Percentiles rank a stretch among this genome's conserved stretches.
Evolutionary conservation across 495 filamentous ascomycete genomes (phyloP).

Genomic region (Trichoderma parareesei): DNA sequence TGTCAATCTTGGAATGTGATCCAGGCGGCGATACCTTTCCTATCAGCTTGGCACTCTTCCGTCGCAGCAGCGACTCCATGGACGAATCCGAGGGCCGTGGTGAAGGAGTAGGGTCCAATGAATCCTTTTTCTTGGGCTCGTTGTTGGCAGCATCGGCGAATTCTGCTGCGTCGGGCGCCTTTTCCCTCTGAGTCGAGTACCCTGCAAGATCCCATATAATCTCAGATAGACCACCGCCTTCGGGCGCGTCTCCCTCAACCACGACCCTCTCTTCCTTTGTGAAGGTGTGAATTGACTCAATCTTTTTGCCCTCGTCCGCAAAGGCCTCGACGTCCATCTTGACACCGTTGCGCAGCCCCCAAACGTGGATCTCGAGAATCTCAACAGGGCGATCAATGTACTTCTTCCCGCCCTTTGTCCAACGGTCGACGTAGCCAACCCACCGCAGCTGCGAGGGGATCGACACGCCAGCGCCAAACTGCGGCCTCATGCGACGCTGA

Average conservation of each 20-base stretch:
- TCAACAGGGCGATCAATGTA: constrained; percentile 82
- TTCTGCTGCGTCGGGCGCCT: constrained; percentile 20
- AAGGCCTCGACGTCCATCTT: constrained; percentile 82
- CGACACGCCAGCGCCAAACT: constrained; percentile 82
- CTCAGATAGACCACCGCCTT: constrained; percentile 38
- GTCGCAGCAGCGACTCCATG: not conserved
- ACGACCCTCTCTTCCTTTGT: constrained; percentile 62
- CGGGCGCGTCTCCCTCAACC: constrained; percentile 49
- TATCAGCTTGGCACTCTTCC: constrained; percentile 6
- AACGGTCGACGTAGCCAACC: constrained; percentile 83
- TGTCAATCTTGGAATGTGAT: not conserved
- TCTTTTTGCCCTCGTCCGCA: constrained; percentile 77
- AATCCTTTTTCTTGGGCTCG: constrained; percentile 15
- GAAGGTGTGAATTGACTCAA: constrained; percentile 79
- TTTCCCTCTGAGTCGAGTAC: constrained; percentile 23
- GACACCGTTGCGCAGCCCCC: constrained; percentile 82
- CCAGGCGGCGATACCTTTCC: constrained; percentile 3
- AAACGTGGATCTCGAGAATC: constrained; percentile 80
- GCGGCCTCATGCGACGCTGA: constrained; percentile 75
- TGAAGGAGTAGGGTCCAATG: not conserved
- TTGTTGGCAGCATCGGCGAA: constrained; percentile 19
- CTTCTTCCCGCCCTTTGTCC: constrained; percentile 61
- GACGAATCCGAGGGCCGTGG: not conserved
- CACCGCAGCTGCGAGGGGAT: constrained; percentile 88
- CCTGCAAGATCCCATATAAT: constrained; percentile 46